Evolutionary conservation across 1,139 yeast species (phyloP).

Genomic region (Debaryomyces fabryi): DNA sequence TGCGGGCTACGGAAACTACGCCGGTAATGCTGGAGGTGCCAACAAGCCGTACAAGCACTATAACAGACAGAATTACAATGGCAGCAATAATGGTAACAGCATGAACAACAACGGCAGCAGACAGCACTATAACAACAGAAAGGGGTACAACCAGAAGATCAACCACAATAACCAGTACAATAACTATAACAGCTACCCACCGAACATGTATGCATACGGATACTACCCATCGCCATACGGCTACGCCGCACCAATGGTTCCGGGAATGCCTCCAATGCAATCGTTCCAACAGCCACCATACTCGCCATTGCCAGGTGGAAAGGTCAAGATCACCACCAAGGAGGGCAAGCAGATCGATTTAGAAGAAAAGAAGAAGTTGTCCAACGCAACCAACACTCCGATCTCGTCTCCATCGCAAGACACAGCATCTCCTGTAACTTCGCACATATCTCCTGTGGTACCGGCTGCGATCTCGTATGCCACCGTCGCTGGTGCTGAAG

Average conservation of each 20-base stretch:
- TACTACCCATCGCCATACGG: conserved; percentile 22
- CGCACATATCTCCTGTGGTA: conserved; percentile 18
- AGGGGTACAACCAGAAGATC: conserved; percentile 21
- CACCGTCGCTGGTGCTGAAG: conserved; percentile 7
- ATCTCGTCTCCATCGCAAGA: conserved; percentile 18
- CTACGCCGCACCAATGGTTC: conserved; percentile 17
- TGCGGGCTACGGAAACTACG: not conserved
- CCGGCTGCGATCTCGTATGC: conserved; percentile 20
- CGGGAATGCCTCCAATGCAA: conserved; percentile 16
- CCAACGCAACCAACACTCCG: conserved; percentile 21
- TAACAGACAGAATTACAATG: conserved; percentile 12
- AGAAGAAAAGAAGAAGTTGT: conserved; percentile 44
- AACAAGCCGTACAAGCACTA: conserved; percentile 11
- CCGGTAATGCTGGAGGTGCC: not conserved
- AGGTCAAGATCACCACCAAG: conserved; percentile 45
- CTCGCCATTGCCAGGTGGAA: conserved; percentile 21
- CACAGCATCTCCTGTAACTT: conserved; percentile 19
- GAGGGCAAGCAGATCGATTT: conserved; percentile 52
- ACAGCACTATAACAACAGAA: conserved; percentile 16
- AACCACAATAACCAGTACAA: conserved; percentile 20
- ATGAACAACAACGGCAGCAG: conserved; percentile 15
- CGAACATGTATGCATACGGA: conserved; percentile 23
- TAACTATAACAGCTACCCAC: conserved; percentile 19
- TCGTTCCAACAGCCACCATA: conserved; percentile 15
- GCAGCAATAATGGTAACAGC: conserved; percentile 11